Evolutionary conservation across 495 filamentous ascomycete genomes (phyloP).

Genomic region (Hyaloscypha hepaticicola): DNA sequence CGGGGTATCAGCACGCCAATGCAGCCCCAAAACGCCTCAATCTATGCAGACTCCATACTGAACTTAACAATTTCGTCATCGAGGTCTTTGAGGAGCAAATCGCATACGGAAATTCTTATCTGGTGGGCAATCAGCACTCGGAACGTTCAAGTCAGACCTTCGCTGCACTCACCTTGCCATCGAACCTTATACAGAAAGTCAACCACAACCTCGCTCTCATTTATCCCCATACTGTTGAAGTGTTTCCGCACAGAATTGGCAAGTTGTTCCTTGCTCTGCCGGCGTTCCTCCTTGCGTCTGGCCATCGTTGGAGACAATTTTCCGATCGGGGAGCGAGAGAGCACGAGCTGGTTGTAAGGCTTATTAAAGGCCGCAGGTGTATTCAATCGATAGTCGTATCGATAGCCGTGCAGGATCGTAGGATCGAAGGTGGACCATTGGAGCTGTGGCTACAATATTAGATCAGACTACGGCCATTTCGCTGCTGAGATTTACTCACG

Average conservation of each 20-base stretch:
- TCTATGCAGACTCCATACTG: background rate
- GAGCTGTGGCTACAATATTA: slow-evolving; percentile 55
- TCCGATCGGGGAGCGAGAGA: slow-evolving; percentile 70
- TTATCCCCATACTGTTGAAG: slow-evolving; percentile 81
- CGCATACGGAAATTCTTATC: slow-evolving; percentile 48
- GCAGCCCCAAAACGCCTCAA: slow-evolving; percentile 5
- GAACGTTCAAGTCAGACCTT: background rate
- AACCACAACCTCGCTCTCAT: slow-evolving; percentile 85
- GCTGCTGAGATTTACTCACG: slow-evolving; percentile 16
- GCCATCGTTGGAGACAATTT: slow-evolving; percentile 72
- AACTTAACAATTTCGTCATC: slow-evolving; percentile 10
- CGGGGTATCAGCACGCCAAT: background rate
- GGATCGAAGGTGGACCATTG: slow-evolving; percentile 73
- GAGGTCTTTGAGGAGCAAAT: slow-evolving; percentile 40
- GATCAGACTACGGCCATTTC: background rate
- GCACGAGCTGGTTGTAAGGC: slow-evolving; percentile 67
- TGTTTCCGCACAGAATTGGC: slow-evolving; percentile 83
- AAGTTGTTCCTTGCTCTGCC: slow-evolving; percentile 75
- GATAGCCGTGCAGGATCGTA: slow-evolving; percentile 75
- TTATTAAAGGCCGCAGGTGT: slow-evolving; percentile 65
- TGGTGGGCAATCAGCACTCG: slow-evolving; percentile 21
- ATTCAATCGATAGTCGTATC: slow-evolving; percentile 70
- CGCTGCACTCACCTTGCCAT: slow-evolving; percentile 54
- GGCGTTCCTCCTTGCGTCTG: slow-evolving; percentile 55
- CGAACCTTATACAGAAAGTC: slow-evolving; percentile 82